Base-by-base conservation (phyloP, 495 filamentous ascomycete genomes). In the Aspergillus saccharolyticus region DNA sequence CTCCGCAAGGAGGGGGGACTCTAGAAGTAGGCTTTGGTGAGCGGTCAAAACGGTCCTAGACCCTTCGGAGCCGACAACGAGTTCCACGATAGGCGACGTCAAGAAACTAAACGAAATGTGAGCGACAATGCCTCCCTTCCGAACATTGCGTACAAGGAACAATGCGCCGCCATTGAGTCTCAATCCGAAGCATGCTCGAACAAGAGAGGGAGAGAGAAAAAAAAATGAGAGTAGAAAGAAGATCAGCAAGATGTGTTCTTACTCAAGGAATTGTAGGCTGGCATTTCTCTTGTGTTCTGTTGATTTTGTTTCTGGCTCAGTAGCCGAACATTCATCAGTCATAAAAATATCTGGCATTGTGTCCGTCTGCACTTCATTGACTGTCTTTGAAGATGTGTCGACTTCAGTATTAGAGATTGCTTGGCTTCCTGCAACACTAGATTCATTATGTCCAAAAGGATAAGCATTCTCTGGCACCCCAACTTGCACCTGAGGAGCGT, bases 11-110 rank as follows among this genome's bases (percentile, higher is more conserved):
- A 79, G 89, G 4, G 91, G 87, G 20, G 88, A 91, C 58, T 84
- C 80, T 4, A 77, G 65, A 39, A 97, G 80, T 48, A 96, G 78
- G 15, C 72, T 84, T 68, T 96, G 88, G 66, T 96, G 93, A 6
- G 90, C 91, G 9, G 78, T 85, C 21, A 96, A 79, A 16, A 82
- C 70, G 9, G 84, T 83, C 61, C 83, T 75, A 3, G 74, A 66
- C 9, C 82, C 81, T 39, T 83, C 83, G 42, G 67, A 64, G 24
- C 93, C 92, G 22, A 96, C 78, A n/a, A 84, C 61, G 17, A 96
- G 73, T 19, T 86, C 85, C 39, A 97, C 82, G 20, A 96, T 84
- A 0, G 93, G 91, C 30, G 87, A 91, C 52, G 81, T 85, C 19
- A 96, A 79, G 67, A 67, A 73, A 18, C 74, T 76, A 33, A 28